Percentiles rank a stretch among this genome's conserved stretches.
phyloP scores from a whole-genome alignment of 2,329 filamentous ascomycete genomes.

The Ceratocystis harringtonii region DNA sequence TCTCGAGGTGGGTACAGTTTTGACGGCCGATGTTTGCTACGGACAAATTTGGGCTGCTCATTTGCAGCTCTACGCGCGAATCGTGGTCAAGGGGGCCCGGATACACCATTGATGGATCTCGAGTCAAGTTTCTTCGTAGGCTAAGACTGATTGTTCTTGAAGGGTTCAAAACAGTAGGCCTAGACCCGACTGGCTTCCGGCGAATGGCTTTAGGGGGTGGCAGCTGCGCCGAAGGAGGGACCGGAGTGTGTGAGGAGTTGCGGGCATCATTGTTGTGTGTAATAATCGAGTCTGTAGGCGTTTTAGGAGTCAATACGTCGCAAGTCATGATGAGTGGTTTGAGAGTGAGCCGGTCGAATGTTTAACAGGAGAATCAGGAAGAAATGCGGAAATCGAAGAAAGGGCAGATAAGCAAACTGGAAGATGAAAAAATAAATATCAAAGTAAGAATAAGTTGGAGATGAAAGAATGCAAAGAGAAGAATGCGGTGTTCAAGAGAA shows the following conservation, averaged over 20 bases:
- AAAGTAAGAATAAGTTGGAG: conserved; percentile 3
- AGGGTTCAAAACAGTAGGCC: background rate
- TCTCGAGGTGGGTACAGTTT: background rate
- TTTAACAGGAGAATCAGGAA: background rate
- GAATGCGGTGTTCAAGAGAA: background rate
- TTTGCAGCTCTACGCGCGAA: background rate
- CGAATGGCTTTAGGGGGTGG: background rate
- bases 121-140: background rate
- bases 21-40: background rate
- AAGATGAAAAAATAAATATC: conserved; percentile 1
- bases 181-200: background rate
- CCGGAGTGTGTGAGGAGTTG: background rate
- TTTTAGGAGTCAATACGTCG: background rate
- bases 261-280: background rate
- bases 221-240: background rate
- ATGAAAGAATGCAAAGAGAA: background rate
- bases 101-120: conserved; percentile 6
- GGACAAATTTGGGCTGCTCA: background rate
- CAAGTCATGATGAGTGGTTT: background rate
- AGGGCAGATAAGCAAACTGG: background rate
- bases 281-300: background rate
- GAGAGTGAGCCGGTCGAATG: background rate
- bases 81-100: conserved; percentile 1
- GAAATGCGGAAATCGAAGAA: background rate
- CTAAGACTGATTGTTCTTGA: background rate